Percentiles rank a stretch among this genome's conserved stretches.
Conservation (phyloP, 129 eudicot species). For the Kitagawia praeruptora region DNA sequence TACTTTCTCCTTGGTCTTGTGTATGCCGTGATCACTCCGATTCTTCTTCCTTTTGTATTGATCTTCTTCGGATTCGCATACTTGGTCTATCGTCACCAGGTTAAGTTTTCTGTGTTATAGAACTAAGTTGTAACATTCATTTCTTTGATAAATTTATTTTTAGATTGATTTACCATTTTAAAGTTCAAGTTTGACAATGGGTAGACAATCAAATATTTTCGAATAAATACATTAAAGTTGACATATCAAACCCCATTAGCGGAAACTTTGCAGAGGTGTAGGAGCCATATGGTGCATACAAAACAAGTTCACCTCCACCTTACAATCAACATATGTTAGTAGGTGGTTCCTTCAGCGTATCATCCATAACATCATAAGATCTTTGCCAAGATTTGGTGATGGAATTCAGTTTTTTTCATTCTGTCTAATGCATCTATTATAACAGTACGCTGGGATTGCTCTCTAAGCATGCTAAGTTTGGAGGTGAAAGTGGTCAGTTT, state of each 20-base stretch:
- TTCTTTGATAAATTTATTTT: neutral
- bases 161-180: neutral
- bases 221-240: neutral
- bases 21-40: constrained; percentile 78
- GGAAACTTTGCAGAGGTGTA: neutral
- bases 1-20: constrained; percentile 87
- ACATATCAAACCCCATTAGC: neutral
- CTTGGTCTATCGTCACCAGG: constrained; percentile 97
- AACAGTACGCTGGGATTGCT: neutral
- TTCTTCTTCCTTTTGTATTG: constrained; percentile 83
- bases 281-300: neutral
- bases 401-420: neutral
- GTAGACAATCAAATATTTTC: neutral
- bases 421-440: neutral
- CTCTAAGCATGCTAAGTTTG: neutral
- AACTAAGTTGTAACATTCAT: neutral
- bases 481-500: neutral
- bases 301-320: neutral
- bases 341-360: neutral
- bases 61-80: constrained; percentile 84
- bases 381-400: neutral
- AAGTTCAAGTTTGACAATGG: neutral
- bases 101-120: constrained; percentile 5
- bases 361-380: neutral
- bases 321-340: neutral